Percentiles rank a stretch among this genome's conserved stretches.
Conservation (phyloP, 176 grass and related monocot genomes). For the Cenchrus americanus region DNA sequence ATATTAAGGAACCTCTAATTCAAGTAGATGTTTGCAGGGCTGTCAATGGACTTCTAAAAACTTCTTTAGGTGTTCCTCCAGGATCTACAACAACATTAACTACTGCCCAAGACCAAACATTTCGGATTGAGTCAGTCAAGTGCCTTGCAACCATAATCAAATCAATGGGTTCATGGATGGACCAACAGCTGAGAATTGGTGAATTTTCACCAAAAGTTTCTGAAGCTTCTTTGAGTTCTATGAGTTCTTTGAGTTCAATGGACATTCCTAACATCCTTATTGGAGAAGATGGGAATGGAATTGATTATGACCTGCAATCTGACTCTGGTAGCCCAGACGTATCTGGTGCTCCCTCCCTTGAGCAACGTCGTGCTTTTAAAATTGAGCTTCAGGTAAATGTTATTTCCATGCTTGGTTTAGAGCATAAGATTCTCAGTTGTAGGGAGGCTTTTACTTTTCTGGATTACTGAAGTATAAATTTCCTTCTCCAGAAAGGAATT, state of each 20-base stretch:
- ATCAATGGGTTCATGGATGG: conserved; percentile 95
- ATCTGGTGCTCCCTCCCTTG: conserved; percentile 80
- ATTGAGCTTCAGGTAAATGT: conserved; percentile 86
- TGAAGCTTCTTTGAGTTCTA: conserved; percentile 62
- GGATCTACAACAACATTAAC: conserved; percentile 82
- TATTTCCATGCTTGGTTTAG: conserved; percentile 38
- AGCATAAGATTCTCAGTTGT: neutral
- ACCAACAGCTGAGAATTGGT: conserved; percentile 88
- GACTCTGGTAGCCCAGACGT: conserved; percentile 64
- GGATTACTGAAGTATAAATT: conserved; percentile 27
- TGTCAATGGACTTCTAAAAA: conserved; percentile 96
- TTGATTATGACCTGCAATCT: conserved; percentile 71
- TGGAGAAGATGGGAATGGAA: conserved; percentile 81
- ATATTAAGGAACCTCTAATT: conserved; percentile 67
- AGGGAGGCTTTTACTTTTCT: conserved; percentile 27
- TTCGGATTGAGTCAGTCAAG: conserved; percentile 91
- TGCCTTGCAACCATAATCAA: conserved; percentile 88
- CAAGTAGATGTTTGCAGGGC: conserved; percentile 74
- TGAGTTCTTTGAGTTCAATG: conserved; percentile 66
- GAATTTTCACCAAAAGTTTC: conserved; percentile 81
- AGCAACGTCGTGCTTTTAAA: conserved; percentile 87
- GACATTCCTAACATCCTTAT: conserved; percentile 62
- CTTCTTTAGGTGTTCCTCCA: conserved; percentile 88
- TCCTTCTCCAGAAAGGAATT: conserved; percentile 90
- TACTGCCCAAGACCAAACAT: conserved; percentile 82